Base-by-base conservation (phyloP, 345 rosid genomes). In the Chamaenerion angustifolium region DNA sequence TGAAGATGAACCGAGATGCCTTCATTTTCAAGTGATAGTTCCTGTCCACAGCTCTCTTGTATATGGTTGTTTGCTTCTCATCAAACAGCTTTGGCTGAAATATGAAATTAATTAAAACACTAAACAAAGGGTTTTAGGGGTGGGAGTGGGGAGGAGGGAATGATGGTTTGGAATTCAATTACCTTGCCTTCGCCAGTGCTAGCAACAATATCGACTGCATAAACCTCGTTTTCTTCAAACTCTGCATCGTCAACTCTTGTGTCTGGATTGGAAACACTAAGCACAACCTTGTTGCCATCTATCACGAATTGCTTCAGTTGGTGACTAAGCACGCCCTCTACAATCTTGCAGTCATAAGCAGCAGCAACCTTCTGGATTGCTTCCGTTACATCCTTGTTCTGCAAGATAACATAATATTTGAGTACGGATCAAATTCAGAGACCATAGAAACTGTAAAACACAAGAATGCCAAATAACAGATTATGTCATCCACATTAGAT, bases 101-200 rank as follows among this genome's bases (percentile, higher is more conserved):
- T 66, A 43, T 46, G 6, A 27, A 45, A 7, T 19, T 41, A 13
- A 47, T 48, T 40, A 48, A 62, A 16, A 25, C 43, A 37, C 45
- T n/a, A 63, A 19, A 8, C 50, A 25, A 62, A 40, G n/a, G 9
- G n/a, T n/a, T n/a, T n/a, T n/a, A n/a, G n/a, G n/a, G n/a, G n/a
- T n/a, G n/a, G n/a, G n/a, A 12, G 15, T 13, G 35, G 5, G 64
- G 37, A 13, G 17, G 37, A 45, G 18, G 1, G 42, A 42, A 10
- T 19, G 11, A 41, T 13, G 8, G 9, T 0, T 21, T 0, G 41
- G 1, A 2, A 12, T n/a, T 4, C 45, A 58, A 68, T 66, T 75
- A 93, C 99, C 99, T 93, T 93, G 60, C 99, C 99, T 13, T 93
- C 99, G 50, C 96, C 99, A 0, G 99, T 76, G 67, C 95, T 88